Base-by-base conservation (phyloP, 75 land plant genomes). In the Picea glauca region DNA sequence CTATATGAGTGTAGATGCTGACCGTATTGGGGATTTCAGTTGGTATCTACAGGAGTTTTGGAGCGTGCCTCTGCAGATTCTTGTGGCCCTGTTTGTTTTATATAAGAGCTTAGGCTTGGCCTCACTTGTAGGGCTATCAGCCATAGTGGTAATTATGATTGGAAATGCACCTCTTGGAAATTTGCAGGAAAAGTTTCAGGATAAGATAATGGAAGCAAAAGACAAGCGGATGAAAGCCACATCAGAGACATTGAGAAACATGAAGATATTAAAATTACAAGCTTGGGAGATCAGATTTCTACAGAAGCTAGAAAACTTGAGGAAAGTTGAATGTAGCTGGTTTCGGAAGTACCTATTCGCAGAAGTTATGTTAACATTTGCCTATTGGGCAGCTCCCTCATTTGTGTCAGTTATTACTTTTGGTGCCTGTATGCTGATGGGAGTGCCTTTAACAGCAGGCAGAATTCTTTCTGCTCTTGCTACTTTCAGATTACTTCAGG, bases 201-300 rank as follows among this genome's bases (percentile, higher is more conserved):
- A 77, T 58, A 81, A 80, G 50, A 60, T 86, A 26, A 86, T 86
- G 87, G 81, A 80, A 77, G 82, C 83, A 3, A 84, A 85, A 58
- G 88, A 86, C 21, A 58, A 58, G n/a, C 82, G 88, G 40, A 84
- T 86, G 88, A 86, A 80, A 76, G 87, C 79, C 5, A 84, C 87
- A 23, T 54, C 88, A n/a, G 88, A 86, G 58, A 57, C 72, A 13
- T 57, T 86, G 59, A 75, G 83, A 35, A 86, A 77, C 74, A 86
- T 86, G 88, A 77, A 83, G 17, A 80, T 80, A n/a, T 57, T 86
- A 9, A 85, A 86, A 62, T 62, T 86, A 12, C 88, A 84, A 40
- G 88, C 87, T 7, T 86, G 88, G 88, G 88, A 86, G 75, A 74
- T 58, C 13, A 58, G 56, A 31, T 86, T 74, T 35, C 74, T 86